These are phyloP conservation scores for Dalbergia cochinchinensis DNA, from an alignment of 306 rosid species.

Conservation along the genomic window DNA sequence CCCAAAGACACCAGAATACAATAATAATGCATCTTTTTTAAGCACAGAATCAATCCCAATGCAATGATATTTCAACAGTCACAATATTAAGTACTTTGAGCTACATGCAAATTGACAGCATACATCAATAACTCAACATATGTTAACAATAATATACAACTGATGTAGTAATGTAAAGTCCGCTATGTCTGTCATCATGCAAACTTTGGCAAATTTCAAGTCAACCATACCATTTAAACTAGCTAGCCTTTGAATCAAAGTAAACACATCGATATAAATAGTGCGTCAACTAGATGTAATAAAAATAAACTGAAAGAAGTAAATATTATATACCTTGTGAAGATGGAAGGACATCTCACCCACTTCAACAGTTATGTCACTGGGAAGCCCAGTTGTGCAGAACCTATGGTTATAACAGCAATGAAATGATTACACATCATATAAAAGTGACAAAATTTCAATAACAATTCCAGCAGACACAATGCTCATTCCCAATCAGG, in stretches of 20 bases:
- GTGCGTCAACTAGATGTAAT: conserved; percentile 36
- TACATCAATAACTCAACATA: background rate
- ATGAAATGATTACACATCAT: conserved; percentile 1
- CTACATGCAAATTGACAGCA: background rate
- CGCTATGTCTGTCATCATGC: conserved; percentile 4
- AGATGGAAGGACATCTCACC: conserved; percentile 98
- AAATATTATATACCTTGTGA: conserved; percentile 77
- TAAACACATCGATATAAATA: background rate
- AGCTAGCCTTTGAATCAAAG: conserved; percentile 11
- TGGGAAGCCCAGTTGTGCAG: conserved; percentile 97
- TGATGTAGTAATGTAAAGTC: conserved; percentile 17
- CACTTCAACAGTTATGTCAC: conserved; percentile 92
- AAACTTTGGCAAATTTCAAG: conserved; percentile 19
- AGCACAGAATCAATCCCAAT: background rate
- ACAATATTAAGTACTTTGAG: conserved; percentile 8
- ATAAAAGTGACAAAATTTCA: background rate
- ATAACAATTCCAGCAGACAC: background rate
- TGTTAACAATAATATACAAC: background rate
- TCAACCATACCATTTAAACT: background rate
- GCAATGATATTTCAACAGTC: conserved; percentile 1
- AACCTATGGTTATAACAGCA: conserved; percentile 64
- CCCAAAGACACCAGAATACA: background rate
- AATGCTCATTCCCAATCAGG: conserved; percentile 5
- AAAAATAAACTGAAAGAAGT: conserved; percentile 9
- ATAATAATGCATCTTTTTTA: background rate